Evolutionary conservation across 352 stramenopile genomes (phyloP).

Genomic region (Pythium biforme): DNA sequence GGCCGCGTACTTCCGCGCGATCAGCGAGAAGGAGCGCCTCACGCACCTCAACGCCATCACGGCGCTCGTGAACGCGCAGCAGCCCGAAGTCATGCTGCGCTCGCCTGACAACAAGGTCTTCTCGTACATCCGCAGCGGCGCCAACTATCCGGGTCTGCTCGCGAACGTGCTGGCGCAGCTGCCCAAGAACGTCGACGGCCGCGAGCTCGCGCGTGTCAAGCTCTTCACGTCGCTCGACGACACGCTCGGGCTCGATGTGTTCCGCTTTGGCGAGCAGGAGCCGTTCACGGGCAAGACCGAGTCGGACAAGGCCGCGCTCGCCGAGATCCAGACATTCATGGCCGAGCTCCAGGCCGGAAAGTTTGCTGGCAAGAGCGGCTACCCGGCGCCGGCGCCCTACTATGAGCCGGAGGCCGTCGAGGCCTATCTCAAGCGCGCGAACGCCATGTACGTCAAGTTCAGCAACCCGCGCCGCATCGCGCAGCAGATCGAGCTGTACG

Average conservation of each 20-base stretch:
- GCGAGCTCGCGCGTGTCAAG: conserved; percentile 81
- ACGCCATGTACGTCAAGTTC: conserved; percentile 83
- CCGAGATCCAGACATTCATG: conserved; percentile 63
- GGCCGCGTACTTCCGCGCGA: conserved; percentile 87
- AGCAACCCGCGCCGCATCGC: conserved; percentile 74
- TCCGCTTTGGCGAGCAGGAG: conserved; percentile 79
- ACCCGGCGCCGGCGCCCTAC: conserved; percentile 52
- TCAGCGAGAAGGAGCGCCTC: conserved; percentile 77
- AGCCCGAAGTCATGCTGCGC: conserved; percentile 80
- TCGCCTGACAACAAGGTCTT: conserved; percentile 74
- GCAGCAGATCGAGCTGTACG: conserved; percentile 68
- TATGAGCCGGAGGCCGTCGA: conserved; percentile 68
- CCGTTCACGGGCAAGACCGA: conserved; percentile 61
- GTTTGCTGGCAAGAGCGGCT: conserved; percentile 46
- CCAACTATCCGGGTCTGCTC: conserved; percentile 73
- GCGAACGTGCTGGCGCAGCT: conserved; percentile 72
- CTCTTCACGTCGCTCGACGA: conserved; percentile 89
- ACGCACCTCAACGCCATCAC: conserved; percentile 89
- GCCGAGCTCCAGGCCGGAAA: conserved; percentile 77
- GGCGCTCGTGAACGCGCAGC: conserved; percentile 67
- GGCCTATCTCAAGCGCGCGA: conserved; percentile 62
- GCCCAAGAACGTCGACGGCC: conserved; percentile 59
- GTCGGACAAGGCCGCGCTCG: conserved; percentile 55
- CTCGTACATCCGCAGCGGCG: conserved; percentile 81
- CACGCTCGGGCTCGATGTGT: conserved; percentile 84